Conservation (phyloP, 1,284 basidiomycete genomes). For the Vanrija humicola region DNA sequence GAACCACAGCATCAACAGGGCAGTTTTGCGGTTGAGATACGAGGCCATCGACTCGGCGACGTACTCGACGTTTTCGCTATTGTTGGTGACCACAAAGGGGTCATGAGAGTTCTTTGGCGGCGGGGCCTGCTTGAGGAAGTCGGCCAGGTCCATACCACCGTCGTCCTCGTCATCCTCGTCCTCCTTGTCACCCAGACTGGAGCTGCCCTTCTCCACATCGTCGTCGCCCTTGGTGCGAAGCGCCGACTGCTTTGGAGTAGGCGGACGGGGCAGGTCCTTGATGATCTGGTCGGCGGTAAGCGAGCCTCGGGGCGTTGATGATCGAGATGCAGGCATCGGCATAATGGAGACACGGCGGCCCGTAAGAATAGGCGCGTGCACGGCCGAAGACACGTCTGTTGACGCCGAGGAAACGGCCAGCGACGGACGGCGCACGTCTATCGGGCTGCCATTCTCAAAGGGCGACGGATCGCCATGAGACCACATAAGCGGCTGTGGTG, state of each 20-base stretch:
- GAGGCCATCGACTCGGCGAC: constrained; percentile 46
- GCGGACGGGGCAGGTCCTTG: neutral
- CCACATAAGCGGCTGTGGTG: neutral
- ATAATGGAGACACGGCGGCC: neutral
- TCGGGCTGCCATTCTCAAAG: too few species aligned
- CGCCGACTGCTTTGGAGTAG: too few species aligned
- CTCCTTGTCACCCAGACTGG: neutral
- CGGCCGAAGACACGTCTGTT: neutral
- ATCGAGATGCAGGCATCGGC: too few species aligned
- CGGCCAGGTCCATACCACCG: constrained; percentile 36
- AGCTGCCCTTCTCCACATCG: constrained; percentile 13
- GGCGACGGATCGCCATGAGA: too few species aligned
- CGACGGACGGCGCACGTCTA: neutral
- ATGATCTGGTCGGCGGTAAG: neutral
- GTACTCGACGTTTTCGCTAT: constrained; percentile 34
- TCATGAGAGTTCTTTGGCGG: constrained; percentile 19
- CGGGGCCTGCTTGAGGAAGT: constrained; percentile 30
- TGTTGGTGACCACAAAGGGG: constrained; percentile 19
- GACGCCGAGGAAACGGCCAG: neutral
- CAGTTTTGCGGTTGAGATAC: constrained; percentile 50
- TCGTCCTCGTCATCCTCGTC: constrained; percentile 28
- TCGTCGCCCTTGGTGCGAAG: neutral
- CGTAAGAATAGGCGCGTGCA: neutral
- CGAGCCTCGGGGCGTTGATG: neutral
- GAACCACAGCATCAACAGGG: constrained; percentile 49